These are phyloP conservation scores for Pythium aquatile DNA, from an alignment of 352 stramenopile species.

Conservation along the genomic window DNA sequence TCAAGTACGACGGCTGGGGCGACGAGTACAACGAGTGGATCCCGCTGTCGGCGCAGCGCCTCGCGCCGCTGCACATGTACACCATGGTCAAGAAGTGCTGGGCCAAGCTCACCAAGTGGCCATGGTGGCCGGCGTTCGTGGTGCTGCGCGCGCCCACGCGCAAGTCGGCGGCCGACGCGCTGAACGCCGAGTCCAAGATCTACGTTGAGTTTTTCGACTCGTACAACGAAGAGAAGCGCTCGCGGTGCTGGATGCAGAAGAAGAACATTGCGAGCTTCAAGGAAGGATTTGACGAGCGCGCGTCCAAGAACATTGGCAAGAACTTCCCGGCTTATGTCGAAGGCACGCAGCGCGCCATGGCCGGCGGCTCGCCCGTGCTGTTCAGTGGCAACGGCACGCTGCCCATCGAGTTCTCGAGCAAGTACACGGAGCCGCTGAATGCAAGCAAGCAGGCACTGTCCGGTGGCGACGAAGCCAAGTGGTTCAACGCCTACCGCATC, in stretches of 20 bases:
- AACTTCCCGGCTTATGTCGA: conserved; percentile 75
- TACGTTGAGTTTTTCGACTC: conserved; percentile 85
- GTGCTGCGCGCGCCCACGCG: conserved; percentile 69
- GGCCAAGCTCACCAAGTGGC: conserved; percentile 83
- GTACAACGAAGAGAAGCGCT: conserved; percentile 71
- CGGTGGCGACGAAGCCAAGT: conserved; percentile 38
- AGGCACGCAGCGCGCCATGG: conserved; percentile 67
- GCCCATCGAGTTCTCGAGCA: conserved; percentile 80
- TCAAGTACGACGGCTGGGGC: conserved; percentile 84
- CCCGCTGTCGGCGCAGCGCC: conserved; percentile 42
- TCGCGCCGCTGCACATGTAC: conserved; percentile 77
- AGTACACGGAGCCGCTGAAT: conserved; percentile 47
- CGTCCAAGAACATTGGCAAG: conserved; percentile 79
- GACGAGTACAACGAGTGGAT: conserved; percentile 85
- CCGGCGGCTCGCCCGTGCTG: conserved; percentile 60
- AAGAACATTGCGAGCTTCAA: conserved; percentile 74
- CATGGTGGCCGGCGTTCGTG: conserved; percentile 81
- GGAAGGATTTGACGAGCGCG: conserved; percentile 72
- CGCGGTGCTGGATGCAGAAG: conserved; percentile 82
- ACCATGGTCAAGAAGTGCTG: conserved; percentile 87
- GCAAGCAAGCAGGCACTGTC: conserved; percentile 45
- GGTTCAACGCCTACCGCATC: conserved; percentile 63
- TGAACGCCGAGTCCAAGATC: conserved; percentile 72
- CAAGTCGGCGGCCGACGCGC: conserved; percentile 43
- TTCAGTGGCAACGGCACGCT: conserved; percentile 65